A percentile compares a stretch with the other conserved stretches of the same genome.
phyloP scores from a whole-genome alignment of 2,329 filamentous ascomycete species.

The Didymella segeticola region DNA sequence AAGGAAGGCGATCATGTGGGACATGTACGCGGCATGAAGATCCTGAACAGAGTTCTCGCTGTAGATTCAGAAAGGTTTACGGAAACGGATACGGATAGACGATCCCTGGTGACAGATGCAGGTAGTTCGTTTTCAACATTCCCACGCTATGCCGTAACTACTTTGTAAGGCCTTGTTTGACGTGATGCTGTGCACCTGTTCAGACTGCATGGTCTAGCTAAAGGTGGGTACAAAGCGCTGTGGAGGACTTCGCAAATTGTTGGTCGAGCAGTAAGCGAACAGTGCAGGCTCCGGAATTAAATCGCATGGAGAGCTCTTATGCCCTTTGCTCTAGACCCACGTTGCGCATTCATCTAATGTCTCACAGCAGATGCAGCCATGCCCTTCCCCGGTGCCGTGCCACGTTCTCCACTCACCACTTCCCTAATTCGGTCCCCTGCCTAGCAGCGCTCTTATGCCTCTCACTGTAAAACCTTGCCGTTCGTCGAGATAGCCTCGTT shows the following conservation, averaged over 20 bases:
- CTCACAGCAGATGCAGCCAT: slow-evolving; percentile 18
- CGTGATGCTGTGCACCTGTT: not conserved
- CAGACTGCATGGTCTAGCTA: not conserved
- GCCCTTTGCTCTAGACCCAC: slow-evolving; percentile 8
- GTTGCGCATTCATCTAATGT: slow-evolving; percentile 18
- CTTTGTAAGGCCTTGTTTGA: not conserved
- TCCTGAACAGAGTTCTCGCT: not conserved
- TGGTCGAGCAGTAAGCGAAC: not conserved
- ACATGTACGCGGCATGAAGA: slow-evolving; percentile 6
- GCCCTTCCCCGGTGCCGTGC: not conserved
- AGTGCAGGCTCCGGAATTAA: not conserved
- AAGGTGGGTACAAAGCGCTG: not conserved
- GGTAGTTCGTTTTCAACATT: not conserved
- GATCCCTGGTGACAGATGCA: not conserved
- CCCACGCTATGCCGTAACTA: slow-evolving; percentile 3
- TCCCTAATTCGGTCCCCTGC: slow-evolving; percentile 33
- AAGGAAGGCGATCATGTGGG: not conserved
- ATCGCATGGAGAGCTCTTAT: not conserved
- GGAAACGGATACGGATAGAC: not conserved
- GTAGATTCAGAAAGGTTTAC: not conserved
- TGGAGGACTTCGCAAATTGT: not conserved
- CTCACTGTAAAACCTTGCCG: slow-evolving; percentile 31
- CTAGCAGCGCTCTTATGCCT: slow-evolving; percentile 36
- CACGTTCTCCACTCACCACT: slow-evolving; percentile 1
- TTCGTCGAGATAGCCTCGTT: slow-evolving; percentile 6